phyloP scores from a whole-genome alignment of 257 asterid genomes.

The Solanum verrucosum region DNA sequence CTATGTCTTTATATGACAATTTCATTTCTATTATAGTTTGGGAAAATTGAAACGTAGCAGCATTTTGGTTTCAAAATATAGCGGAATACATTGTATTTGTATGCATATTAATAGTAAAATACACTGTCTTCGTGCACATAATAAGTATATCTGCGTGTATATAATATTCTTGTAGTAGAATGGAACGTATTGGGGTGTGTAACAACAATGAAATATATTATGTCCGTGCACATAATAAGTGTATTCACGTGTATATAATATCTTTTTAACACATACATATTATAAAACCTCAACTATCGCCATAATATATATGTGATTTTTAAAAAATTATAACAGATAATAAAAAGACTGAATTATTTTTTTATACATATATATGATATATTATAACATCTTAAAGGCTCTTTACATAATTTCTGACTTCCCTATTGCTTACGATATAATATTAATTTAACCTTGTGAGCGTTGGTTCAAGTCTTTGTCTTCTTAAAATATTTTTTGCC shows the following conservation, averaged over 20 bases:
- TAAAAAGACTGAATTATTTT: neutral
- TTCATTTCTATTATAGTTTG: neutral
- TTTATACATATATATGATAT: no score
- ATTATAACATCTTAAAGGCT: no score
- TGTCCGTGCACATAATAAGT: neutral
- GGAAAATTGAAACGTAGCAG: no score
- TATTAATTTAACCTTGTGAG: neutral
- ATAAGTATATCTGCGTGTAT: no score
- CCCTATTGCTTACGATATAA: fast-evolving
- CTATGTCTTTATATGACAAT: neutral
- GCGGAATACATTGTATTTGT: neutral
- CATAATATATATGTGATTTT: neutral
- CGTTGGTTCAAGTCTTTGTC: neutral
- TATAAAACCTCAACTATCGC: neutral
- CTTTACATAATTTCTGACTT: neutral
- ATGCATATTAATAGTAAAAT: no score
- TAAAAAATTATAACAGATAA: no score
- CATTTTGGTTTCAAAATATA: no score
- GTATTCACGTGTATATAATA: no score
- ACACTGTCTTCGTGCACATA: no score
- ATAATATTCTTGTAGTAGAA: no score
- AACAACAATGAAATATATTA: neutral
- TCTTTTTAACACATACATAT: neutral
- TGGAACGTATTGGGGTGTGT: no score
- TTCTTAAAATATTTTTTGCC: neutral